Evolutionary conservation across 2,329 filamentous ascomycete genomes (phyloP), one percentile per base, ranked within the genome.

Genomic region (Alternaria gaisen): DNA sequence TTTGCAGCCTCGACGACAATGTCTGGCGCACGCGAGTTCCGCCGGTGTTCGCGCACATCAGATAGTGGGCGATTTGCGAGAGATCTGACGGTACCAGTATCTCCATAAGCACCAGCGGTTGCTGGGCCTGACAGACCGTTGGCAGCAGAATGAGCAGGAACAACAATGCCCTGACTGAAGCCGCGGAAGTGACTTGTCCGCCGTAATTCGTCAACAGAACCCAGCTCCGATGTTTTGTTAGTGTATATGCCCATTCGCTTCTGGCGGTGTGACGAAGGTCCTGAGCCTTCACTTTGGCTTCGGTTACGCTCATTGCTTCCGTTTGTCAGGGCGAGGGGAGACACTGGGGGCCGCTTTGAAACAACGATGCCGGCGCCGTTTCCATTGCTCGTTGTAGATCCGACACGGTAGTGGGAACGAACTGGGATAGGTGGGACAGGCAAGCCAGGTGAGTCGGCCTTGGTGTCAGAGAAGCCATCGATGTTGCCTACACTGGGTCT

Each of bases 361-460:
- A 86, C 81, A n/a, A 44, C 24, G 5, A 47, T 57, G 26, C 58
- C 58, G 22, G 32, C 26, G 10, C 46, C 14, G 5, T 40, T 56
- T 2, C 85, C 68, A 81, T 68, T 91, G 56, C 66, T 73, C 64
- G 91, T 88, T 67, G 91, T 88, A 3, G 90, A 92, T 4, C 90
- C 81, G 1, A 89, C 89, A 30, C 94, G 88, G 68, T 92, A 92
- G 76, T 97, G 93, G 3, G 93, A 95, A 61, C 91, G 87, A 5
- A 87, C 87, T 0, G 93, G 93, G 61, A 97, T 91, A 0, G 91
- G 91, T 3, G 94, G 92, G 28, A 91, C 85, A 36, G 72, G 79
- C 9, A 66, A 36, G 3, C 66, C 65, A 7, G 70, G 70, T 14
- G 70, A 72, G 11, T 71, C 70, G 34, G 61, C 63, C 43, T 65